Percentiles rank a stretch among this genome's conserved stretches.
Conservation (phyloP, 2,329 filamentous ascomycete genomes). For the Clonostachys sp. region DNA sequence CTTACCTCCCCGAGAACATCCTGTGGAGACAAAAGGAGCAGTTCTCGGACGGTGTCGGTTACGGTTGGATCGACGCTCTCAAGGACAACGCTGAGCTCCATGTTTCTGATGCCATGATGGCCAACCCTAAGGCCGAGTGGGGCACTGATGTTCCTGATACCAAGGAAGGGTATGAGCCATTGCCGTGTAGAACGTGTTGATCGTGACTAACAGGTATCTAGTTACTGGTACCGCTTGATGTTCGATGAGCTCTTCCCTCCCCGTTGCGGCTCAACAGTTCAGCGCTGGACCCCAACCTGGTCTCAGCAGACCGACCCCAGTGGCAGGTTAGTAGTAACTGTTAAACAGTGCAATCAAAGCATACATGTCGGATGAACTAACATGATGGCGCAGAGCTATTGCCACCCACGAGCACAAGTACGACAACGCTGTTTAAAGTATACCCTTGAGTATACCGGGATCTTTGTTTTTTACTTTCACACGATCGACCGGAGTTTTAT, state of each 20-base stretch:
- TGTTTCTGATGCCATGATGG: conserved; percentile 96
- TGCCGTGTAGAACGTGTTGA: background rate
- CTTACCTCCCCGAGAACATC: conserved; percentile 94
- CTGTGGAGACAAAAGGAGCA: conserved; percentile 99
- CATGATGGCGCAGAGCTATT: conserved; percentile 57
- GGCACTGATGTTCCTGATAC: conserved; percentile 86
- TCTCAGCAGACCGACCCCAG: conserved; percentile 93
- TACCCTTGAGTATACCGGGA: too few relatives aligned
- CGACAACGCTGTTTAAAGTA: conserved; percentile 35
- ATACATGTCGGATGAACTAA: conserved; percentile 2
- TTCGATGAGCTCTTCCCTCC: conserved; percentile 98
- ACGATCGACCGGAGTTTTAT: too few relatives aligned
- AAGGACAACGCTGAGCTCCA: conserved; percentile 90
- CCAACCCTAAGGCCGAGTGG: conserved; percentile 97
- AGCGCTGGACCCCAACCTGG: conserved; percentile 97
- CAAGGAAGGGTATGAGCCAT: conserved; percentile 80
- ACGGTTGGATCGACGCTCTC: conserved; percentile 96
- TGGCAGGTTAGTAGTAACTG: conserved; percentile 63
- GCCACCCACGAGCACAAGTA: conserved; percentile 73
- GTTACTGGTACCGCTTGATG: conserved; percentile 97
- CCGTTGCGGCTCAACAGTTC: conserved; percentile 85
- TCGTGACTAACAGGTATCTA: conserved; percentile 18
- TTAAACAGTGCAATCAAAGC: conserved; percentile 7
- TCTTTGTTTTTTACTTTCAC: too few relatives aligned
- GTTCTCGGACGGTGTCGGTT: conserved; percentile 97